Conservation (phyloP, 164 flowering plant genomes). For the Cinnamomum chago region DNA sequence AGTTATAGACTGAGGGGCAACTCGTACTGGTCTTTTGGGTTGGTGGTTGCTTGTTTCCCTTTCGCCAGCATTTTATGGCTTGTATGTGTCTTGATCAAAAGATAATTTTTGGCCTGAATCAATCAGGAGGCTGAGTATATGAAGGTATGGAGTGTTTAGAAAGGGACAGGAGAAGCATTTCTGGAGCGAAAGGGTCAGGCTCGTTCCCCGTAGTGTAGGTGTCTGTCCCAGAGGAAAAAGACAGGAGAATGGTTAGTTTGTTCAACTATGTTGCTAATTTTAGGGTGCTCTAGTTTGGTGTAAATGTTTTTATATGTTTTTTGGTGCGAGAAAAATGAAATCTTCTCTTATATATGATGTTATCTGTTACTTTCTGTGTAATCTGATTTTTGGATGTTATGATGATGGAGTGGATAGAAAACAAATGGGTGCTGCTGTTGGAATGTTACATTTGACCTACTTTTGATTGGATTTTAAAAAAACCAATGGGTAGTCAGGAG, state of each 20-base stretch:
- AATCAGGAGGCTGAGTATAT: slow-evolving; percentile 17
- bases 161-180: slow-evolving; percentile 8
- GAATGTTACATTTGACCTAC: too few species aligned
- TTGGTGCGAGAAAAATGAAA: too few species aligned
- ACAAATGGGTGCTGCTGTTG: too few species aligned
- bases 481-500: too few species aligned
- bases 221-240: background rate
- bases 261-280: background rate
- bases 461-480: too few species aligned
- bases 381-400: too few species aligned
- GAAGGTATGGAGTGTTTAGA: slow-evolving; percentile 3
- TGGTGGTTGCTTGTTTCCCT: slow-evolving; percentile 6
- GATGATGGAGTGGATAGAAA: too few species aligned
- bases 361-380: too few species aligned
- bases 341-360: too few species aligned
- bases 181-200: background rate
- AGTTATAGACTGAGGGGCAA: too few species aligned
- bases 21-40: background rate
- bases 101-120: too few species aligned
- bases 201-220: slow-evolving; percentile 6
- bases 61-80: slow-evolving; percentile 5
- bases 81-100: too few species aligned
- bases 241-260: background rate
- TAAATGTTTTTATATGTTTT: slow-evolving; percentile 14
- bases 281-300: background rate